Percentiles rank a stretch among this genome's conserved stretches.
phyloP scores from a whole-genome alignment of 768 basidiomycete species.

The Ramaria rubella region DNA sequence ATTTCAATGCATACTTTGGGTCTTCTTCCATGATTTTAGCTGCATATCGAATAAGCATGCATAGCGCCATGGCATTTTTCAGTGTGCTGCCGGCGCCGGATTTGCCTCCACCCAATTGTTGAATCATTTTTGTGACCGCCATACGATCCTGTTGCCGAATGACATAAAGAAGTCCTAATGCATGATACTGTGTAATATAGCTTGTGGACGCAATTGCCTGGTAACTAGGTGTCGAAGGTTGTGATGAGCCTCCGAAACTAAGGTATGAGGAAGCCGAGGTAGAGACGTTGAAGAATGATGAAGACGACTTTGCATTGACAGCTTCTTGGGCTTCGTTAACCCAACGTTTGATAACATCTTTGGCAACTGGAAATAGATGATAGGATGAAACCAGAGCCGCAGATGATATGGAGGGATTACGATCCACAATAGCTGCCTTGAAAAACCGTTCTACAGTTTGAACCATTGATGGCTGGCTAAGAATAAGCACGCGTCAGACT shows the following conservation, averaged over 20 bases:
- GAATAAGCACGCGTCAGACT: conserved; percentile 5
- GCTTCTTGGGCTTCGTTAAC: conserved; percentile 99
- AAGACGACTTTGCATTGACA: conserved; percentile 77
- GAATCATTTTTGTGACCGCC: conserved; percentile 99
- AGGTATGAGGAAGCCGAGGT: conserved; percentile 52
- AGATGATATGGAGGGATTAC: conserved; percentile 90
- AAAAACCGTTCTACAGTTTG: conserved; percentile 99
- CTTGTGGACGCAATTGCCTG: conserved; percentile 85
- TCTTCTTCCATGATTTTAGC: conserved; percentile 99
- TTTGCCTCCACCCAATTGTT: conserved; percentile 88
- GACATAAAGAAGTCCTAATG: conserved; percentile 84
- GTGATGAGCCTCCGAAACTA: conserved; percentile 57
- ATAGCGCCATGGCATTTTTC: conserved; percentile 95
- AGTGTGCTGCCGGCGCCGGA: conserved; percentile 76
- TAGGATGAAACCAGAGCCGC: conserved; percentile 96
- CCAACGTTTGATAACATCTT: conserved; percentile 97
- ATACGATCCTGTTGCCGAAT: conserved; percentile 97
- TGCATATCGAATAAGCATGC: conserved; percentile 97
- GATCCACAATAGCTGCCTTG: conserved; percentile 98
- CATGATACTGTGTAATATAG: conserved; percentile 95
- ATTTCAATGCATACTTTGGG: conserved; percentile 69
- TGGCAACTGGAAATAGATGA: conserved; percentile 88
- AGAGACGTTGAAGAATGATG: conserved; percentile 56
- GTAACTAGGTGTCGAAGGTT: conserved; percentile 42
- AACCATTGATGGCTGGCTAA: conserved; percentile 89